Evolutionary conservation across 371 early-diverging fungal genomes (phyloP), one percentile per base, ranked within the genome.

Genomic region (Hamiltosporidium magnivora): DNA sequence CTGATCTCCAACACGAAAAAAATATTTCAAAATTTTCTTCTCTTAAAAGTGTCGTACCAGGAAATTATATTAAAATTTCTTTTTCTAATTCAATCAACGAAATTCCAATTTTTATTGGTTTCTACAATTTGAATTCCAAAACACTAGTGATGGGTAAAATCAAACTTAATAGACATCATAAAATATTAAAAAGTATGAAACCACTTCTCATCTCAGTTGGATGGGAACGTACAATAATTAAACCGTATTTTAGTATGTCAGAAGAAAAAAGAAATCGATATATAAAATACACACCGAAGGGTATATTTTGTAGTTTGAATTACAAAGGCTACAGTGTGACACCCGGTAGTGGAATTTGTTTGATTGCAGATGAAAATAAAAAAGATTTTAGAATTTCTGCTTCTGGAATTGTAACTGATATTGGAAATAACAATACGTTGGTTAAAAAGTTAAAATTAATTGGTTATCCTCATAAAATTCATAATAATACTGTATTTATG

Each of bases 371-470:
- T 58, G 39, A 58, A 38, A 58, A 58, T 38, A 58, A 4, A n/a
- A 58, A 38, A n/a, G 80, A 85, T 44, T 96, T 94, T 87, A 87
- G 94, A 54, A 88, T 96, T 62, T 85, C 88, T 38, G 93, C 91
- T 1, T 90, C 92, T 0, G 97, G 96, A 52, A 86, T 88, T 40
- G 88, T 94, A 14, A 84, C 90, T 38, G 95, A 94, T 74, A 89
- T 89, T 71, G 87, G 90, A 76, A 87, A 90, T 74, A 83, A 89
- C 1, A 81, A 86, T 4, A 90, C 90, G 71, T 86, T 94, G 69
- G 93, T 93, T 71, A 98, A 99, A 84, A 97, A 96, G 84, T 87
- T 96, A 46, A 96, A 96, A 83, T 82, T 99, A 72, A 90, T 93
- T 0, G 99, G 99, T 72, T 83, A 84, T 59, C 96, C 79, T 89